Percentiles rank a stretch among this genome's conserved stretches.
Evolutionary conservation across 228 moss, liverwort and hornwort genomes (phyloP).

Genomic region (Sphagnum magellanicum): DNA sequence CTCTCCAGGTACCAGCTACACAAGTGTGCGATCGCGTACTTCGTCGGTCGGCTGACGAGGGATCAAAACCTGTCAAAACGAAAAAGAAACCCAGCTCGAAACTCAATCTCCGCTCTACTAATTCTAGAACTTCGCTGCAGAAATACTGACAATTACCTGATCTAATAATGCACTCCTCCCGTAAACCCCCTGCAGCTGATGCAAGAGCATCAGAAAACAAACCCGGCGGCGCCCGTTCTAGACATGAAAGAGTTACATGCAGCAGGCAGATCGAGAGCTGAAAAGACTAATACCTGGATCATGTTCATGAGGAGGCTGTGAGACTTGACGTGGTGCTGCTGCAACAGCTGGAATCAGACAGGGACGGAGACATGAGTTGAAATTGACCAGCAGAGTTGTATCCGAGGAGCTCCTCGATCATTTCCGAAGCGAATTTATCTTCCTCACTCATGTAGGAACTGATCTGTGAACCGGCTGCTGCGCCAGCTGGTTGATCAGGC

Average conservation of each 20-base stretch:
- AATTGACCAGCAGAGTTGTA: conserved; percentile 25
- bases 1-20: conserved; percentile 28
- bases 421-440: conserved; percentile 55
- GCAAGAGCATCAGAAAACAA: not conserved
- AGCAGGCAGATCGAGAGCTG: not conserved
- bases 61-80: not conserved
- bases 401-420: conserved; percentile 55
- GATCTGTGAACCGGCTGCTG: no score
- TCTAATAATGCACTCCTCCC: not conserved
- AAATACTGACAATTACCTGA: not conserved
- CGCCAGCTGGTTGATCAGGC: no score
- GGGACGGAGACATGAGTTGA: conserved; percentile 31
- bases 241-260: not conserved
- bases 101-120: not conserved
- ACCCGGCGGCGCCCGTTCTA: not conserved
- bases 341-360: conserved; percentile 50
- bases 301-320: conserved; percentile 26
- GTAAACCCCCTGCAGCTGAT: not conserved
- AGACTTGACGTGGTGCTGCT: conserved; percentile 33
- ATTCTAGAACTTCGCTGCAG: not conserved
- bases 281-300: not conserved
- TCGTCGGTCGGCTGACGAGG: not conserved
- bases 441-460: conserved; percentile 39
- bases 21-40: not conserved
- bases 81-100: not conserved